These are phyloP conservation scores for Trametes cinnabarina DNA, from an alignment of 768 basidiomycete species.

Conservation along the genomic window DNA sequence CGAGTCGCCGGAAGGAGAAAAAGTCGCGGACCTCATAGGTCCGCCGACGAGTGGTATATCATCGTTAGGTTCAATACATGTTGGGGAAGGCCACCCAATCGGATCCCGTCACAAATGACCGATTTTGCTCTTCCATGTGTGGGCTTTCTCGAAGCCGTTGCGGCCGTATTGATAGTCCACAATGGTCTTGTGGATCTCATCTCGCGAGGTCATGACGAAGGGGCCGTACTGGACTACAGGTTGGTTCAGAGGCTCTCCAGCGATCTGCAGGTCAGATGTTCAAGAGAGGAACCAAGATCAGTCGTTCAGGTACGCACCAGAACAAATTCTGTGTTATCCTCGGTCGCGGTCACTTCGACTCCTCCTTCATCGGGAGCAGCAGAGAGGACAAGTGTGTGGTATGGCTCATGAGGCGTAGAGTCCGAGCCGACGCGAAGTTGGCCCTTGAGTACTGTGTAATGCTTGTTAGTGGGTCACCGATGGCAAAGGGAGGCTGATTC, in stretches of 20 bases:
- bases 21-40: conserved; percentile 1
- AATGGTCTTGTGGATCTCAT: conserved; percentile 81
- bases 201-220: conserved; percentile 79
- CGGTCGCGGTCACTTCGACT: conserved; percentile 56
- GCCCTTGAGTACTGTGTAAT: conserved; percentile 60
- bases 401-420: conserved; percentile 46
- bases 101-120: conserved; percentile 34
- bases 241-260: conserved; percentile 89
- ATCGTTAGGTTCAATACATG: not conserved
- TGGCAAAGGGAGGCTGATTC: conserved; percentile 30
- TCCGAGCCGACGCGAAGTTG: conserved; percentile 57
- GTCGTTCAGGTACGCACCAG: conserved; percentile 45
- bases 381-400: conserved; percentile 85
- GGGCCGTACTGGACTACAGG: conserved; percentile 85
- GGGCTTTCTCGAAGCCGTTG: conserved; percentile 92
- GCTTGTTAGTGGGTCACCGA: not conserved
- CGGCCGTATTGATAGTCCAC: conserved; percentile 71
- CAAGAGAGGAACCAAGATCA: not conserved
- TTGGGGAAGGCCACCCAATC: not conserved
- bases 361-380: conserved; percentile 58
- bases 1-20: conserved; percentile 29
- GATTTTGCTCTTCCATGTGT: conserved; percentile 84
- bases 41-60: not conserved
- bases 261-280: conserved; percentile 45
- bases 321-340: conserved; percentile 69